Conservation (phyloP, 2,329 filamentous ascomycete genomes). For the Ceratocystis diversiconidia region DNA sequence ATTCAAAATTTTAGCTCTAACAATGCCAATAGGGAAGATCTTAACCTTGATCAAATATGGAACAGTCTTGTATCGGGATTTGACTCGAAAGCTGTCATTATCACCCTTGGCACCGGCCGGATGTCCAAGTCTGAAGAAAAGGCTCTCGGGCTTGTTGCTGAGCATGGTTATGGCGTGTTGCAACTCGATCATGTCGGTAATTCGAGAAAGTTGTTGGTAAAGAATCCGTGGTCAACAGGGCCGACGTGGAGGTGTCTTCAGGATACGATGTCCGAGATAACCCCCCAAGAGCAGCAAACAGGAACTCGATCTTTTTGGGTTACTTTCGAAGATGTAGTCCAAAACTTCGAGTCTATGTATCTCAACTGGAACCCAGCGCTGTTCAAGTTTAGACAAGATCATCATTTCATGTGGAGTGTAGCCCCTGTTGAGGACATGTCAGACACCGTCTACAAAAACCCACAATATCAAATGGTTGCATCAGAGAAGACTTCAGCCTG, state of each 20-base stretch:
- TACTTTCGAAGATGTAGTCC: constrained; percentile 68
- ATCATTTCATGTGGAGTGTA: constrained; percentile 75
- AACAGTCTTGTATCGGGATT: constrained; percentile 60
- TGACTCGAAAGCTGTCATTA: constrained; percentile 61
- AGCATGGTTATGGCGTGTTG: constrained; percentile 89
- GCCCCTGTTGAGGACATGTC: constrained; percentile 34
- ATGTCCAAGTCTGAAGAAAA: constrained; percentile 64
- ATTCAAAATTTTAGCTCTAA: not conserved
- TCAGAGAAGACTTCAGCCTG: constrained; percentile 51
- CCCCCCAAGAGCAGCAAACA: constrained; percentile 34
- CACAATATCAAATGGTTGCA: constrained; percentile 57
- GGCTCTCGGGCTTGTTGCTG: constrained; percentile 66
- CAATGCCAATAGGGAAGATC: constrained; percentile 46
- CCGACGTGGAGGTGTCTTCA: constrained; percentile 15
- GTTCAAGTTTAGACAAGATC: constrained; percentile 69
- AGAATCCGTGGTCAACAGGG: constrained; percentile 90
- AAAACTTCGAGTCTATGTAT: constrained; percentile 91
- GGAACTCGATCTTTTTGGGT: constrained; percentile 64
- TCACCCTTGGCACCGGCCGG: constrained; percentile 81
- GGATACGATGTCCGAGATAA: constrained; percentile 3
- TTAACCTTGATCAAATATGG: constrained; percentile 67
- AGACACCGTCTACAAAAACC: constrained; percentile 48
- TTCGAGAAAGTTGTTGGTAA: constrained; percentile 61
- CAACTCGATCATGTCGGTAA: constrained; percentile 52
- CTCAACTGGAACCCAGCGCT: constrained; percentile 90